Conservation (phyloP, 306 rosid genomes). For the Acmispon strigosus region DNA sequence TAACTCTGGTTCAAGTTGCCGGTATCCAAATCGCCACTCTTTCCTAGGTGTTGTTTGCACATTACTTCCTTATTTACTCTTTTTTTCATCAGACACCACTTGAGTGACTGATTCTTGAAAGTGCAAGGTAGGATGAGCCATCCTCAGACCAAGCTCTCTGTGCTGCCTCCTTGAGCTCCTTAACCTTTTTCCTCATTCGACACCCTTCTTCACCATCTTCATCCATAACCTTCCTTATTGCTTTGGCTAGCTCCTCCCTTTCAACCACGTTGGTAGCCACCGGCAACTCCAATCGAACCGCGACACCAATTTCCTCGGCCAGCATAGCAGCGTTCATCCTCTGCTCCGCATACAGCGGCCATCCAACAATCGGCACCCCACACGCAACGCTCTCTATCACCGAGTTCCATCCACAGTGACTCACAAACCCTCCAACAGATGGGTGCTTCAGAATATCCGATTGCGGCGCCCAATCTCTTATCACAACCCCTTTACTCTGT, state of each 20-base stretch:
- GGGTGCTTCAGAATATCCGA: neutral
- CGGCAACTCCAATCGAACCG: neutral
- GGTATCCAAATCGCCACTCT: no score
- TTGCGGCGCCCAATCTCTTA: slow-evolving; percentile 12
- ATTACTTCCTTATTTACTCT: slow-evolving; percentile 26
- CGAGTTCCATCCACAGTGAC: slow-evolving; percentile 19
- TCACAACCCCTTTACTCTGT: neutral
- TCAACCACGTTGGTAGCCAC: neutral
- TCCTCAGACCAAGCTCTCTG: neutral
- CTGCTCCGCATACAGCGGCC: neutral
- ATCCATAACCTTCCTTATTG: neutral
- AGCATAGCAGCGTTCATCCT: neutral
- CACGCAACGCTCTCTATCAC: neutral
- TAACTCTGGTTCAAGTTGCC: no score
- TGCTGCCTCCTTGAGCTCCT: neutral
- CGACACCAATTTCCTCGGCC: neutral
- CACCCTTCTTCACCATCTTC: neutral
- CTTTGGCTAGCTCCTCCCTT: neutral
- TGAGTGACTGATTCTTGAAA: neutral
- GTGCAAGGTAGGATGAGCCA: neutral
- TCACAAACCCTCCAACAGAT: no score
- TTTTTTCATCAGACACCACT: neutral
- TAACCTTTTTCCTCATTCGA: no score
- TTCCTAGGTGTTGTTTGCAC: no score
- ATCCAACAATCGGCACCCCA: slow-evolving; percentile 3